Evolutionary conservation across 179 eudicot genomes (phyloP).

Genomic region (Silene vulgaris): DNA sequence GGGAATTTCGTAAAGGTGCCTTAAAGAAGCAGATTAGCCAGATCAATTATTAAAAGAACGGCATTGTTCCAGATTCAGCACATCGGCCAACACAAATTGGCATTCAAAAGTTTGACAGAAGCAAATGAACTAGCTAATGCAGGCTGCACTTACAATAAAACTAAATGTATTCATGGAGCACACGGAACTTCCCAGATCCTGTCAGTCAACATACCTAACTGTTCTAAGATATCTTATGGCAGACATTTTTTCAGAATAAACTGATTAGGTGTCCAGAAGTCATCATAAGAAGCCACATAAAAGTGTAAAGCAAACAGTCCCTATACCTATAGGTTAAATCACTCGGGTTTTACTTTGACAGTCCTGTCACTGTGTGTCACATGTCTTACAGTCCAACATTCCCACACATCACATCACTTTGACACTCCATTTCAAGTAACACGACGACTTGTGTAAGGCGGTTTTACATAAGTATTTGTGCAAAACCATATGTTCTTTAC

Average conservation of each 20-base stretch:
- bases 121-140: not conserved
- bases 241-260: not conserved
- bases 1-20: not conserved
- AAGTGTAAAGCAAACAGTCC: not conserved
- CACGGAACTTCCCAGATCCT: not conserved
- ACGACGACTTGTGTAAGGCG: not conserved
- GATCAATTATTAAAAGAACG: not conserved
- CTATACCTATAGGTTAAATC: not conserved
- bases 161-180: not conserved
- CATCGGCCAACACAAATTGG: not conserved
- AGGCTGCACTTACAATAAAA: not conserved
- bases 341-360: not conserved
- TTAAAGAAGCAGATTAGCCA: not conserved
- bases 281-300: slow-evolving; percentile 1
- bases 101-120: not conserved
- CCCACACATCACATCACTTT: not conserved
- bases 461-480: not conserved
- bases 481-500: not conserved
- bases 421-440: not conserved
- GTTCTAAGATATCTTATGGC: not conserved
- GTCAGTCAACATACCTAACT: not conserved
- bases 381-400: not conserved
- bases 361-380: not conserved
- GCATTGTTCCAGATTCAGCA: not conserved
- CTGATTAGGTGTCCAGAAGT: not conserved